phyloP scores from a whole-genome alignment of 805 yeast genomes.

The Metschnikowia cerradonensis region DNA sequence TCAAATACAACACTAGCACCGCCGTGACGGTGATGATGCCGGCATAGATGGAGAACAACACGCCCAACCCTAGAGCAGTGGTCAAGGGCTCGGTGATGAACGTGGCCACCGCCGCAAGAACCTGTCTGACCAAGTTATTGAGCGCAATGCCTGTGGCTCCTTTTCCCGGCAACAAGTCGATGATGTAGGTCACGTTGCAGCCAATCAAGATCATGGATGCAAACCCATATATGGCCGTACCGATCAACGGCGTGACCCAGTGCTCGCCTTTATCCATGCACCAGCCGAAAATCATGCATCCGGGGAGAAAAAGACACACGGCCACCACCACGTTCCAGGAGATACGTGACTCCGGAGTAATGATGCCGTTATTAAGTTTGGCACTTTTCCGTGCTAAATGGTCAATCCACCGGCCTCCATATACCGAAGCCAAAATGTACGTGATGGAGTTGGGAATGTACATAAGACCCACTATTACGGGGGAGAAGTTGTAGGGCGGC shows the following conservation, averaged over 20 bases:
- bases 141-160: slow-evolving; percentile 89
- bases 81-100: slow-evolving; percentile 72
- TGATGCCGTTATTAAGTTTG: slow-evolving; percentile 55
- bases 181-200: slow-evolving; percentile 72
- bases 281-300: slow-evolving; percentile 81
- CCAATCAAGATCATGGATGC: slow-evolving; percentile 84
- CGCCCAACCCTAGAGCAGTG: slow-evolving; percentile 65
- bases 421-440: slow-evolving; percentile 68
- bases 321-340: slow-evolving; percentile 72
- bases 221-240: slow-evolving; percentile 77
- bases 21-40: slow-evolving; percentile 50
- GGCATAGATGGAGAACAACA: slow-evolving; percentile 62
- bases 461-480: slow-evolving; percentile 65
- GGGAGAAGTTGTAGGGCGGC: slow-evolving; percentile 65
- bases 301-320: slow-evolving; percentile 55
- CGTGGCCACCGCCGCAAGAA: slow-evolving; percentile 71
- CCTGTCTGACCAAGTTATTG: slow-evolving; percentile 69
- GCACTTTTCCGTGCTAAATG: slow-evolving; percentile 48
- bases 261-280: slow-evolving; percentile 57
- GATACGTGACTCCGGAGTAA: slow-evolving; percentile 74
- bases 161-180: slow-evolving; percentile 79
- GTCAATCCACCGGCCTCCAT: slow-evolving; percentile 82
- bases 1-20: slow-evolving; percentile 42
- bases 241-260: slow-evolving; percentile 79
- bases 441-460: slow-evolving; percentile 83